A percentile compares a stretch with the other conserved stretches of the same genome.
phyloP scores from a whole-genome alignment of 2,329 filamentous ascomycete species.

The Daldinia sp. region DNA sequence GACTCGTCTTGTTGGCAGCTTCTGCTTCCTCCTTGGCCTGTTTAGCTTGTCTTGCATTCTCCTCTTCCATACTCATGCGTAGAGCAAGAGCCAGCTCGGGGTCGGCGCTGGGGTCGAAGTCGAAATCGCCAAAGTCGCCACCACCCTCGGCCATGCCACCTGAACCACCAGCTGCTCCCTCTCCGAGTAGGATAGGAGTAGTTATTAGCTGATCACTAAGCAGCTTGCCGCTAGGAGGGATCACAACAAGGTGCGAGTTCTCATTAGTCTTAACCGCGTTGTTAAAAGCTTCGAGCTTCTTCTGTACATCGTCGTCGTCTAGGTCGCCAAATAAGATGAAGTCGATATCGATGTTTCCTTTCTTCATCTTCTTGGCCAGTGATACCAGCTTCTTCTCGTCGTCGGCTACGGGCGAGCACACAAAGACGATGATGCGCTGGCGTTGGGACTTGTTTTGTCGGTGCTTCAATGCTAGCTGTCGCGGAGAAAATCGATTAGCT shows the following conservation, averaged over 20 bases:
- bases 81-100: constrained; percentile 94
- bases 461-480: constrained; percentile 93
- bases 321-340: constrained; percentile 96
- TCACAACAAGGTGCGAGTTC: constrained; percentile 89
- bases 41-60: constrained; percentile 93
- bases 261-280: constrained; percentile 92
- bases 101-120: constrained; percentile 90
- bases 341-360: constrained; percentile 93
- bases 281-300: constrained; percentile 95
- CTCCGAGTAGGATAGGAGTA: constrained; percentile 89
- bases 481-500: constrained; percentile 14
- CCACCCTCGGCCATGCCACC: constrained; percentile 69
- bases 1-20: constrained; percentile 76
- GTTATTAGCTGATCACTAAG: constrained; percentile 92
- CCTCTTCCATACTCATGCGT: constrained; percentile 98
- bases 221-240: constrained; percentile 90
- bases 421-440: constrained; percentile 96
- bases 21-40: constrained; percentile 81
- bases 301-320: constrained; percentile 86
- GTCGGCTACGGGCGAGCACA: constrained; percentile 91
- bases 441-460: constrained; percentile 97
- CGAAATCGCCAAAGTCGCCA: constrained; percentile 81
- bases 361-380: constrained; percentile 98
- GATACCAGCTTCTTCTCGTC: constrained; percentile 89
- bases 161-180: constrained; percentile 71